A percentile compares a stretch with the other conserved stretches of the same genome.
These are phyloP conservation scores for Dalbergia cultrata DNA, from an alignment of 306 rosid genomes.

Conservation along the genomic window DNA sequence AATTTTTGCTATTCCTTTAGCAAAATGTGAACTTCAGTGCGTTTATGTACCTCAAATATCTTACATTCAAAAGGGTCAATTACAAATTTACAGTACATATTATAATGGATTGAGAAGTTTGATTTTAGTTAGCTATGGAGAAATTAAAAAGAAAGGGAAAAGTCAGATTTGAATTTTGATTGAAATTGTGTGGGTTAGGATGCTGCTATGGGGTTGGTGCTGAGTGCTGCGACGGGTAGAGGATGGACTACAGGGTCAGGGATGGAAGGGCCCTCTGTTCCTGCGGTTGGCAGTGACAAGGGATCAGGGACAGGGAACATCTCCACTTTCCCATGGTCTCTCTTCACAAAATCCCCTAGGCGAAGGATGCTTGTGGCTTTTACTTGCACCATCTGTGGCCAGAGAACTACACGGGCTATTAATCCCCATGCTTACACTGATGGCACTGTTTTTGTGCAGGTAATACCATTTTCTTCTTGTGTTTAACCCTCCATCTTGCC, in stretches of 20 bases:
- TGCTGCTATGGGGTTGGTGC: slow-evolving; percentile 93
- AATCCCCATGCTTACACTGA: slow-evolving; percentile 98
- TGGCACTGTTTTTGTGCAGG: slow-evolving; percentile 99
- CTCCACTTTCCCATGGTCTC: slow-evolving; percentile 98
- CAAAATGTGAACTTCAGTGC: neutral
- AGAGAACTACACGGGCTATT: slow-evolving; percentile 92
- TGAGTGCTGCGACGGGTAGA: slow-evolving; percentile 88
- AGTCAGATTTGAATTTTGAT: slow-evolving; percentile 30
- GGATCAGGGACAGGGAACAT: slow-evolving; percentile 68
- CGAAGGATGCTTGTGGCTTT: slow-evolving; percentile 95
- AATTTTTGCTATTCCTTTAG: slow-evolving; percentile 14
- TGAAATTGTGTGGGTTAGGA: slow-evolving; percentile 60
- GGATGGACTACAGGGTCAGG: slow-evolving; percentile 99
- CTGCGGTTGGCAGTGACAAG: slow-evolving; percentile 66
- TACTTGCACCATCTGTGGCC: slow-evolving; percentile 95
- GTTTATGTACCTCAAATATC: neutral
- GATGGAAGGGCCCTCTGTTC: slow-evolving; percentile 93
- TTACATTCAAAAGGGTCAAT: slow-evolving; percentile 14
- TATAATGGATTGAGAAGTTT: neutral
- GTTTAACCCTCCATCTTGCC: neutral
- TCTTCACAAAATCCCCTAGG: slow-evolving; percentile 93
- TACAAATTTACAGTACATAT: neutral
- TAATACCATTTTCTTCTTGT: slow-evolving; percentile 47
- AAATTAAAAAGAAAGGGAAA: neutral
- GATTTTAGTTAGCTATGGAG: neutral